phyloP scores from a whole-genome alignment of 805 yeast genomes.

The Ogataea pini region DNA sequence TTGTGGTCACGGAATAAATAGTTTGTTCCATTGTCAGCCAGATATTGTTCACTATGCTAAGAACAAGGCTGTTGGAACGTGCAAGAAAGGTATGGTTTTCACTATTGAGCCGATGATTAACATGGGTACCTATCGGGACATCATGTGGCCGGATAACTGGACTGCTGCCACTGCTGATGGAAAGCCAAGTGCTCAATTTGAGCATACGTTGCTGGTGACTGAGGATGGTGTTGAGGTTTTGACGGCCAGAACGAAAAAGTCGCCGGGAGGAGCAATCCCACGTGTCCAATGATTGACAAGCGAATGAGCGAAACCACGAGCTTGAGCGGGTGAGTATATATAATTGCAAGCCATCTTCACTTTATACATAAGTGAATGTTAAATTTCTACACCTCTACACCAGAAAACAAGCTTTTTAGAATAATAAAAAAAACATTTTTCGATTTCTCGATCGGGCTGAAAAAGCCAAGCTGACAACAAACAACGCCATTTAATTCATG shows the following conservation, averaged over 20 bases:
- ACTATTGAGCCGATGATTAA: conserved; percentile 98
- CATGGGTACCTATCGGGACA: conserved; percentile 76
- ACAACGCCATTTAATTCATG: no score
- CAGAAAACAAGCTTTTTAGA: no score
- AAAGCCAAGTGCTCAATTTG: conserved; percentile 87
- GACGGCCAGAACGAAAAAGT: conserved; percentile 72
- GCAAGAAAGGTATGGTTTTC: conserved; percentile 94
- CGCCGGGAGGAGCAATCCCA: conserved; percentile 86
- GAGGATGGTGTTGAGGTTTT: conserved; percentile 91
- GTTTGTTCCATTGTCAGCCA: conserved; percentile 87
- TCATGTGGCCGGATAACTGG: conserved; percentile 98
- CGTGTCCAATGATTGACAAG: conserved; percentile 36
- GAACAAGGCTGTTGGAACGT: conserved; percentile 90
- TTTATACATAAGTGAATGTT: no score
- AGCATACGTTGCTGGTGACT: conserved; percentile 89
- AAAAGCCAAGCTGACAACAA: no score
- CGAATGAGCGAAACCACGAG: not conserved
- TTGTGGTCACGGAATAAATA: conserved; percentile 92
- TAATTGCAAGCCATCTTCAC: no score
- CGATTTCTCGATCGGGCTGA: no score
- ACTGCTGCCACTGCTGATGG: conserved; percentile 93
- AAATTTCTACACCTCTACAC: no score
- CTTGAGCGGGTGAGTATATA: no score
- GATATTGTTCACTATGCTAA: conserved; percentile 92
- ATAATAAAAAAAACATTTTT: no score